These are phyloP conservation scores for Neolentinus lepideus DNA, from an alignment of 1,284 basidiomycete genomes.

Conservation along the genomic window DNA sequence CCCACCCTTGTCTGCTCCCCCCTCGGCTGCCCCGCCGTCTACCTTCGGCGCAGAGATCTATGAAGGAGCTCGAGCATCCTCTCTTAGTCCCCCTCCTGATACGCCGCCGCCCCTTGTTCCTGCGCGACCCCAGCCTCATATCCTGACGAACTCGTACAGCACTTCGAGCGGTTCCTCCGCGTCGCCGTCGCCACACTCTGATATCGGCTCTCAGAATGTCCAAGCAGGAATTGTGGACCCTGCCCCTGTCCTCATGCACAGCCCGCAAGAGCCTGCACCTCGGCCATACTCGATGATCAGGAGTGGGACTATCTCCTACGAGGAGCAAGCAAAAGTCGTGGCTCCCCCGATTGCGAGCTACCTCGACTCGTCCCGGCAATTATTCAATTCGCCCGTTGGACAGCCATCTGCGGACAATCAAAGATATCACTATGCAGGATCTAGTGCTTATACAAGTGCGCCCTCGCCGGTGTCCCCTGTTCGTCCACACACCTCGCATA, in stretches of 20 bases:
- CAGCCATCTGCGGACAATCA: background rate
- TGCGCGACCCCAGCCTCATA: slow-evolving; percentile 2
- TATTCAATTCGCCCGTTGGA: background rate
- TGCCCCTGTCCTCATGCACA: slow-evolving; percentile 20
- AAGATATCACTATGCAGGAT: background rate
- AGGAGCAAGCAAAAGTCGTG: background rate
- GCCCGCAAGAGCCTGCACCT: slow-evolving; percentile 6
- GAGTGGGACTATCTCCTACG: background rate
- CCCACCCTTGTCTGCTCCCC: background rate
- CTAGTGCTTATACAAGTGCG: background rate
- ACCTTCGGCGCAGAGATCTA: background rate
- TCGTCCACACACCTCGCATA: background rate
- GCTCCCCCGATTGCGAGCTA: background rate
- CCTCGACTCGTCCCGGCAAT: background rate
- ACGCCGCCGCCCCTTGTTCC: slow-evolving; percentile 10
- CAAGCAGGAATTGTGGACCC: slow-evolving; percentile 30
- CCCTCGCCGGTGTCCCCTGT: background rate
- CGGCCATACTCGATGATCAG: slow-evolving; percentile 6
- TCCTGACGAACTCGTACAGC: background rate
- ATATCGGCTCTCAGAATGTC: slow-evolving; percentile 25
- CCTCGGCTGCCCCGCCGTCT: background rate
- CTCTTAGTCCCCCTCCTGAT: slow-evolving; percentile 7
- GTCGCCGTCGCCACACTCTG: slow-evolving; percentile 21
- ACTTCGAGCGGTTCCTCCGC: slow-evolving; percentile 16
- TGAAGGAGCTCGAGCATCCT: background rate